Percentiles rank a stretch among this genome's conserved stretches.
These are phyloP conservation scores for Talaromyces sp. DNA, from an alignment of 2,329 filamentous ascomycete species.

Conservation along the genomic window DNA sequence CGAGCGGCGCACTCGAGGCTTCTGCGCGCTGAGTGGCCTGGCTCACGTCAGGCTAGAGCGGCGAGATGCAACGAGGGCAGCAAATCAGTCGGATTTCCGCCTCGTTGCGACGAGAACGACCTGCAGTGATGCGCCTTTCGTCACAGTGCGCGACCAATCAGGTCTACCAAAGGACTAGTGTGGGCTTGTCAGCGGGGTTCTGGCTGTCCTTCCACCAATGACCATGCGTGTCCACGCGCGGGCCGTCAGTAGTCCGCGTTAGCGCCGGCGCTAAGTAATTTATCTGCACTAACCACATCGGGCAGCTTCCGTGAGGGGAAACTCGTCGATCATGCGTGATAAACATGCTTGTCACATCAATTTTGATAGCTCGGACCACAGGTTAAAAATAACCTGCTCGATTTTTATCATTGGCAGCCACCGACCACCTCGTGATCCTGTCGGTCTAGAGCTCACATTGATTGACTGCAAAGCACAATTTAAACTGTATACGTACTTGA, in stretches of 20 bases:
- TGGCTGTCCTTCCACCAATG: neutral
- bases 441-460: neutral
- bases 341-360: neutral
- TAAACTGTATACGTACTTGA: neutral
- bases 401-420: neutral
- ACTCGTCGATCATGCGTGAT: neutral
- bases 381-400: neutral
- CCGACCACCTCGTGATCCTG: neutral
- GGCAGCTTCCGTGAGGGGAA: neutral
- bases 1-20: neutral
- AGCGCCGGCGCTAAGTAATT: neutral
- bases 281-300: neutral
- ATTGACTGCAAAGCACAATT: neutral
- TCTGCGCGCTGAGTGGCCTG: neutral
- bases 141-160: conserved; percentile 8
- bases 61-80: neutral
- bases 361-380: neutral
- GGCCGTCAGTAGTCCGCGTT: neutral
- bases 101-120: neutral
- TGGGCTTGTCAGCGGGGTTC: neutral
- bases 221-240: neutral
- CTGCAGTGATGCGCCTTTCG: neutral
- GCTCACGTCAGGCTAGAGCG: neutral
- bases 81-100: conserved; percentile 2
- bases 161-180: neutral